A percentile compares a stretch with the other conserved stretches of the same genome.
These are phyloP conservation scores for Pisolithus albus DNA, from an alignment of 768 basidiomycete genomes.

Conservation along the genomic window DNA sequence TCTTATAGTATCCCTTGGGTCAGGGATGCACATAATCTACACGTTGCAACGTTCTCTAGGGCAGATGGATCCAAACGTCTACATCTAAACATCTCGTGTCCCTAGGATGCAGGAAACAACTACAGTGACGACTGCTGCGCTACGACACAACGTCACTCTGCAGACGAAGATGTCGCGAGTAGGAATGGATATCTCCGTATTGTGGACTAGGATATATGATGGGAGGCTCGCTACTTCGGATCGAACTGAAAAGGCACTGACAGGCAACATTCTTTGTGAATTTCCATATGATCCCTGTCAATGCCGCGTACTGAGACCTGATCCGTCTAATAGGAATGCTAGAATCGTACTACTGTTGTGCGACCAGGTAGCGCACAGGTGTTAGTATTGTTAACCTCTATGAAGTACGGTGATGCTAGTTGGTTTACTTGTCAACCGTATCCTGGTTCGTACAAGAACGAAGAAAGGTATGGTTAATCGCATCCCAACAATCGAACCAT, in stretches of 20 bases:
- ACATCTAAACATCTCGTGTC: background rate
- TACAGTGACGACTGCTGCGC: constrained; percentile 62
- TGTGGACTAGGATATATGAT: no score
- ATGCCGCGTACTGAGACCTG: background rate
- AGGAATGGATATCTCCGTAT: background rate
- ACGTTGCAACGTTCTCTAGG: background rate
- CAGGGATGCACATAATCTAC: constrained; percentile 29
- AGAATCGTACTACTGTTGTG: constrained; percentile 49
- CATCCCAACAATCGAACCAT: background rate
- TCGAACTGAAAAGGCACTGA: constrained; percentile 39
- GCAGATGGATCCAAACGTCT: background rate
- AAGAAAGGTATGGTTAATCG: constrained; percentile 29
- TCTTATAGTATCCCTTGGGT: constrained; percentile 45
- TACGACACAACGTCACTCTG: constrained; percentile 43
- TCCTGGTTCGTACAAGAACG: constrained; percentile 60
- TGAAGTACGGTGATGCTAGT: constrained; percentile 60
- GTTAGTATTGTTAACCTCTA: background rate
- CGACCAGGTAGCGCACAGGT: background rate
- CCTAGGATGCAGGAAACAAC: constrained; percentile 50
- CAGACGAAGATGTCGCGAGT: constrained; percentile 53
- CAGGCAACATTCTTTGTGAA: constrained; percentile 41
- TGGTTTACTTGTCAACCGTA: constrained; percentile 63
- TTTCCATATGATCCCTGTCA: background rate
- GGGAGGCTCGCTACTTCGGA: constrained; percentile 25
- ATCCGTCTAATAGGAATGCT: constrained; percentile 39